Conservation (phyloP, 805 yeast species). For the Jamesozyma spencerorum region DNA sequence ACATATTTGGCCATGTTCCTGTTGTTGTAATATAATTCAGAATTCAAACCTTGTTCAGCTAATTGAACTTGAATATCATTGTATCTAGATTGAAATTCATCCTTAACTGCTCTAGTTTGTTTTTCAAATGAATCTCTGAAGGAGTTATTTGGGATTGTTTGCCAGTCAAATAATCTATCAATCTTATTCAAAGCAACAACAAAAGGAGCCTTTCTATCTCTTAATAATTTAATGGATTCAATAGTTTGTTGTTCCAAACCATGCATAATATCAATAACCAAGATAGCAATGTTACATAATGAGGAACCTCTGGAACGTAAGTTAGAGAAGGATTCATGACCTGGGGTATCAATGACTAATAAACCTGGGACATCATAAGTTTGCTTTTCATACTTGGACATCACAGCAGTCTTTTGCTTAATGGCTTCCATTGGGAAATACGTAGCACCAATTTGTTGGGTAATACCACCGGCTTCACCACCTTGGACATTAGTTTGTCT, state of each 20-base stretch:
- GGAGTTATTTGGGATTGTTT: constrained; percentile 79
- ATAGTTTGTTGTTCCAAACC: constrained; percentile 97
- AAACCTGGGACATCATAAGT: constrained; percentile 94
- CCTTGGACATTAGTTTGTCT: constrained; percentile 99
- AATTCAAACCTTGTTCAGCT: constrained; percentile 96
- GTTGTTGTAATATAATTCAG: constrained; percentile 93
- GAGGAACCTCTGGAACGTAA: constrained; percentile 98
- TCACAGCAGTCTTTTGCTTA: constrained; percentile 80
- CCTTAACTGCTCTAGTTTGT: constrained; percentile 77
- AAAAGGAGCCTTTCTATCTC: constrained; percentile 97
- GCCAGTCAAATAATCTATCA: constrained; percentile 96
- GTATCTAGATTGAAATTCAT: constrained; percentile 83
- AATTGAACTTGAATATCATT: constrained; percentile 79
- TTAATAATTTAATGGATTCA: constrained; percentile 82
- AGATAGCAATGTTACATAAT: constrained; percentile 95
- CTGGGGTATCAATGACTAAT: constrained; percentile 95
- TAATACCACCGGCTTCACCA: constrained; percentile 99
- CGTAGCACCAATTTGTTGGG: constrained; percentile 99
- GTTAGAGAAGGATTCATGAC: constrained; percentile 98
- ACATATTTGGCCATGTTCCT: constrained; percentile 88
- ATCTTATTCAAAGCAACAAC: constrained; percentile 95
- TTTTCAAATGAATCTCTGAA: constrained; percentile 87
- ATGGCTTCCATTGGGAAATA: constrained; percentile 96
- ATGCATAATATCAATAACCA: constrained; percentile 98
- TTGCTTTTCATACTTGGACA: constrained; percentile 78